Percentiles rank a stretch among this genome's conserved stretches.
phyloP scores from a whole-genome alignment of 805 yeast species.

The Millerozyma acaciae region DNA sequence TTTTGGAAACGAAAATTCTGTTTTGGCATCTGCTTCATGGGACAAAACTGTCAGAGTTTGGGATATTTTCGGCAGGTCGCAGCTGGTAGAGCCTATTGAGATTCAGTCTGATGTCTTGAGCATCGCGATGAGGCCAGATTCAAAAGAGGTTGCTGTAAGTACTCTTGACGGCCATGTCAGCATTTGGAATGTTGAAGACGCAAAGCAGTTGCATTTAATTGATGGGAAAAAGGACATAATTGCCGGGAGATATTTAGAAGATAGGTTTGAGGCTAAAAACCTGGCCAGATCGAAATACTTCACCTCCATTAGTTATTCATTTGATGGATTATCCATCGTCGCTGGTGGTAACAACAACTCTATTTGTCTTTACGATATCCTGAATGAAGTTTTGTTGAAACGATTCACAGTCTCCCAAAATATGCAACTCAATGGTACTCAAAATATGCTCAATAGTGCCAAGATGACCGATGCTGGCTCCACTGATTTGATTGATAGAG shows the following conservation, averaged over 20 bases:
- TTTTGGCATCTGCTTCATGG: conserved; percentile 92
- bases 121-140: conserved; percentile 84
- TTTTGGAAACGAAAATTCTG: conserved; percentile 73
- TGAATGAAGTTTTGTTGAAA: conserved; percentile 79
- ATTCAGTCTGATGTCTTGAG: conserved; percentile 80
- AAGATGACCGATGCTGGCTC: conserved; percentile 82
- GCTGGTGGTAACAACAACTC: conserved; percentile 95
- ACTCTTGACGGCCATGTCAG: conserved; percentile 85
- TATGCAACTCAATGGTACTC: conserved; percentile 88
- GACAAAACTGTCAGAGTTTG: conserved; percentile 91
- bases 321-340: conserved; percentile 82
- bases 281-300: conserved; percentile 83
- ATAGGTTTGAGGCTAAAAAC: conserved; percentile 75
- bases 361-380: conserved; percentile 85
- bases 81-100: conserved; percentile 86
- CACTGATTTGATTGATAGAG: conserved; percentile 68
- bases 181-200: conserved; percentile 79
- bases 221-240: conserved; percentile 86
- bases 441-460: conserved; percentile 70
- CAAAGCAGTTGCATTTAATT: conserved; percentile 74
- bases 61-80: conserved; percentile 86
- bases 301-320: conserved; percentile 75
- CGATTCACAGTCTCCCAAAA: conserved; percentile 83
- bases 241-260: conserved; percentile 78
- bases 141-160: conserved; percentile 83